Percentiles rank a stretch among this genome's conserved stretches.
Conservation (phyloP, 441 rosid genomes). For the Lepidium campestre region DNA sequence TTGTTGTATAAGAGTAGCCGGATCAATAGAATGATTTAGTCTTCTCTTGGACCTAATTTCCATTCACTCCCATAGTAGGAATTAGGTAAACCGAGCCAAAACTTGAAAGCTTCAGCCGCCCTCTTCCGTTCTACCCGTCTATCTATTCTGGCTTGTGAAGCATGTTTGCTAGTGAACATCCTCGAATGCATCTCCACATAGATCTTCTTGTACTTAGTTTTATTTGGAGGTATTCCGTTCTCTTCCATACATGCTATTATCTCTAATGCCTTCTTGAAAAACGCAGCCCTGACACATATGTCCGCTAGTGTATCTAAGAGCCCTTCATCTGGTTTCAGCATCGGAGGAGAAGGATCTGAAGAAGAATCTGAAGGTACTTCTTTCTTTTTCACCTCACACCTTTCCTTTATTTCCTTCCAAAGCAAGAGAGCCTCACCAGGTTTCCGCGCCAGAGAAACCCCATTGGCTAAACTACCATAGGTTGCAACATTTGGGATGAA, state of each 20-base stretch:
- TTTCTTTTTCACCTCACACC: conserved; percentile 35
- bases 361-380: conserved; percentile 29
- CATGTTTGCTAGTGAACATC: conserved; percentile 94
- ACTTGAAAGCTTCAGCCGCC: conserved; percentile 96
- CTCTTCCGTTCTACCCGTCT: conserved; percentile 76
- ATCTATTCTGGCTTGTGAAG: conserved; percentile 80
- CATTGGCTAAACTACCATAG: conserved; percentile 81
- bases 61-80: conserved; percentile 85
- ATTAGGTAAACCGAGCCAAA: conserved; percentile 93
- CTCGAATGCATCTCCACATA: conserved; percentile 95
- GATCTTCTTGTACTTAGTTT: conserved; percentile 79
- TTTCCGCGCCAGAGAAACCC: conserved; percentile 78
- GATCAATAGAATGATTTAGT: conserved; percentile 21
- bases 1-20: conserved; percentile 4
- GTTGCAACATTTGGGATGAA: conserved; percentile 74
- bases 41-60: conserved; percentile 44
- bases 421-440: conserved; percentile 93
- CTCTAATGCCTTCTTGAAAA: conserved; percentile 87
- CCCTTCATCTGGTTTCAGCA: conserved; percentile 68
- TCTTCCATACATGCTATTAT: conserved; percentile 95
- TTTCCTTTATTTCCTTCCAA: conserved; percentile 82
- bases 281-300: conserved; percentile 84
- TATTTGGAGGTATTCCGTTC: conserved; percentile 76
- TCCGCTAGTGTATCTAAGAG: conserved; percentile 73
- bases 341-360: conserved; percentile 30